phyloP scores from a whole-genome alignment of 805 yeast species.

The Alloascoidea africana region DNA sequence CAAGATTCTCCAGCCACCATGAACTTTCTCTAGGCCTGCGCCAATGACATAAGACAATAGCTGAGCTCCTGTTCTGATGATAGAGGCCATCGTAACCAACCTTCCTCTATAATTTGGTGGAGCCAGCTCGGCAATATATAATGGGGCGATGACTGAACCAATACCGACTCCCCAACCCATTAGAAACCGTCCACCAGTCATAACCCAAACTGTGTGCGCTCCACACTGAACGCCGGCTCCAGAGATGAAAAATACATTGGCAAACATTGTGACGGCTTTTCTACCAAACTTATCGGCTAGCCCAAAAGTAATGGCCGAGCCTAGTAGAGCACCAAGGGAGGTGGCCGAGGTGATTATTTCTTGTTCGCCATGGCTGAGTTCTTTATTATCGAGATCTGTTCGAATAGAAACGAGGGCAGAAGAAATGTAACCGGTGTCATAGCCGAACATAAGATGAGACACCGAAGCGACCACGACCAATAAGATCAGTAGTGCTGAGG shows the following conservation, averaged over 20 bases:
- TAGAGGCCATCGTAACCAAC: constrained; percentile 71
- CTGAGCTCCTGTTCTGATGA: constrained; percentile 92
- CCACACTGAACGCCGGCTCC: constrained; percentile 82
- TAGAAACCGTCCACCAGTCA: constrained; percentile 82
- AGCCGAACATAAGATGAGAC: constrained; percentile 94
- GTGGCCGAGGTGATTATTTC: constrained; percentile 91
- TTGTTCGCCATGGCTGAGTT: constrained; percentile 61
- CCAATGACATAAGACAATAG: constrained; percentile 87
- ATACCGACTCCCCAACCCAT: constrained; percentile 97
- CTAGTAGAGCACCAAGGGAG: constrained; percentile 80
- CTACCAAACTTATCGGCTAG: constrained; percentile 78
- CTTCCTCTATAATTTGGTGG: constrained; percentile 89
- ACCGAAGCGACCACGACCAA: constrained; percentile 45
- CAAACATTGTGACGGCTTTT: constrained; percentile 67
- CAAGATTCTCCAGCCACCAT: constrained; percentile 84
- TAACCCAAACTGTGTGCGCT: constrained; percentile 71
- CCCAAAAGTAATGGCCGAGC: constrained; percentile 66
- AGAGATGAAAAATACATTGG: constrained; percentile 65
- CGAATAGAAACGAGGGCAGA: constrained; percentile 83
- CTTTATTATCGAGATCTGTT: constrained; percentile 46
- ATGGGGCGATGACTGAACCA: constrained; percentile 89
- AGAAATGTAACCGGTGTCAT: constrained; percentile 94
- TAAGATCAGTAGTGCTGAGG: background rate
- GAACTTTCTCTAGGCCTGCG: constrained; percentile 48
- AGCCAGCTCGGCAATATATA: constrained; percentile 83